Conservation (phyloP, 1,139 yeast genomes). For the Protomyces macrosporus region DNA sequence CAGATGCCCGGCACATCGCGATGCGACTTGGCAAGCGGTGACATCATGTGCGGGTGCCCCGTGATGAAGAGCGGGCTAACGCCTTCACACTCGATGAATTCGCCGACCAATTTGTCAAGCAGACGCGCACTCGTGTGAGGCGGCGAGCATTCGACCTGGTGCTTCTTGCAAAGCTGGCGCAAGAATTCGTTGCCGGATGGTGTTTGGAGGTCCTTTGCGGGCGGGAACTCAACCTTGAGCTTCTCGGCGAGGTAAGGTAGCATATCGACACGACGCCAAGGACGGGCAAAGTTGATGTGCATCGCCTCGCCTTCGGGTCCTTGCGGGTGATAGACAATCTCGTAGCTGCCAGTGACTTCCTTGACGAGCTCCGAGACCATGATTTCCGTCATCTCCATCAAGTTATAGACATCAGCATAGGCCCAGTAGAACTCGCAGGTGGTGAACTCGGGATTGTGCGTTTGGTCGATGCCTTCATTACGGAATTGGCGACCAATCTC, state of each 20-base stretch:
- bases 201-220: constrained; percentile 92
- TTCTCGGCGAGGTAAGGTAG: constrained; percentile 89
- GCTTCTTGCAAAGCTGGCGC: constrained; percentile 68
- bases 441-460: constrained; percentile 98
- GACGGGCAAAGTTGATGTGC: constrained; percentile 84
- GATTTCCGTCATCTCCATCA: constrained; percentile 94
- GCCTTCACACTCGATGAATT: constrained; percentile 75
- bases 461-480: constrained; percentile 96
- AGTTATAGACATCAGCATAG: constrained; percentile 85
- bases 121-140: constrained; percentile 97
- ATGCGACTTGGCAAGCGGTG: constrained; percentile 95
- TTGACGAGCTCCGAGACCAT: constrained; percentile 96
- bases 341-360: constrained; percentile 83
- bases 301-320: constrained; percentile 72
- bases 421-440: constrained; percentile 97
- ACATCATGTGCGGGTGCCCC: constrained; percentile 99
- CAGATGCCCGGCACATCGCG: constrained; percentile 89
- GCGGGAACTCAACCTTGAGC: constrained; percentile 83
- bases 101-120: constrained; percentile 97
- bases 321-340: constrained; percentile 77
- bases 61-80: constrained; percentile 96
- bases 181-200: constrained; percentile 88
- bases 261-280: constrained; percentile 98
- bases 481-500: constrained; percentile 99
- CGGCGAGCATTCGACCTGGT: constrained; percentile 87